Percentiles rank a stretch among this genome's conserved stretches.
Evolutionary conservation across 192 early-diverging fungal genomes (phyloP).

Genomic region (Dimargaris xerosporica): DNA sequence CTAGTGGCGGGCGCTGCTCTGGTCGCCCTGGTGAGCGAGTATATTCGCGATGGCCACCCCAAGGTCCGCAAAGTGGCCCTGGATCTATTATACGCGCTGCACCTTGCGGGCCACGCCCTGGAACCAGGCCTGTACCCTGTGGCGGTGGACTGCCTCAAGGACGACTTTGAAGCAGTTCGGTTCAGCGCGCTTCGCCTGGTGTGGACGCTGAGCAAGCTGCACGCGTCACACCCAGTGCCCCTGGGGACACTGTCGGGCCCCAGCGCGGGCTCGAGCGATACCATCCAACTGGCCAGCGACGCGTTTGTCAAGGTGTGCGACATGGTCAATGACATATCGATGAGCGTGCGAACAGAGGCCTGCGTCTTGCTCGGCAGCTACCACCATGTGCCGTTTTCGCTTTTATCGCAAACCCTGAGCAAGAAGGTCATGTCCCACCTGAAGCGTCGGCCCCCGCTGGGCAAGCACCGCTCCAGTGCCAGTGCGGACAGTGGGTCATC

Average conservation of each 20-base stretch:
- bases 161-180: conserved; percentile 60
- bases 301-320: conserved; percentile 72
- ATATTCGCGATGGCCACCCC: conserved; percentile 7
- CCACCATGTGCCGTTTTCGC: conserved; percentile 35
- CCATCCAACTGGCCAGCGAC: conserved; percentile 42
- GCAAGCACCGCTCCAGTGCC: conserved; percentile 19
- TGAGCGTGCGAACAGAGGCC: conserved; percentile 56
- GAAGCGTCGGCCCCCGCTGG: conserved; percentile 19
- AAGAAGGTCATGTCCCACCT: conserved; percentile 64
- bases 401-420: conserved; percentile 57
- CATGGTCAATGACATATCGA: conserved; percentile 59
- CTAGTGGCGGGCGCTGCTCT: no score
- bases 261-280: conserved; percentile 15
- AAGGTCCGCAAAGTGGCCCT: conserved; percentile 6
- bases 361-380: conserved; percentile 51
- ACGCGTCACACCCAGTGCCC: no score
- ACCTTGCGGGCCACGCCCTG: not conserved
- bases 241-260: conserved; percentile 25
- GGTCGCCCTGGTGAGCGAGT: conserved; percentile 1
- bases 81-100: not conserved
- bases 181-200: conserved; percentile 49
- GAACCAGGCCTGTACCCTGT: conserved; percentile 37
- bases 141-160: conserved; percentile 43
- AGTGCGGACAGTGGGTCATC: conserved; percentile 17
- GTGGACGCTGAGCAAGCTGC: conserved; percentile 38